These are phyloP conservation scores for Niveomyces coronatus DNA, from an alignment of 2,329 filamentous ascomycete genomes.

Conservation along the genomic window DNA sequence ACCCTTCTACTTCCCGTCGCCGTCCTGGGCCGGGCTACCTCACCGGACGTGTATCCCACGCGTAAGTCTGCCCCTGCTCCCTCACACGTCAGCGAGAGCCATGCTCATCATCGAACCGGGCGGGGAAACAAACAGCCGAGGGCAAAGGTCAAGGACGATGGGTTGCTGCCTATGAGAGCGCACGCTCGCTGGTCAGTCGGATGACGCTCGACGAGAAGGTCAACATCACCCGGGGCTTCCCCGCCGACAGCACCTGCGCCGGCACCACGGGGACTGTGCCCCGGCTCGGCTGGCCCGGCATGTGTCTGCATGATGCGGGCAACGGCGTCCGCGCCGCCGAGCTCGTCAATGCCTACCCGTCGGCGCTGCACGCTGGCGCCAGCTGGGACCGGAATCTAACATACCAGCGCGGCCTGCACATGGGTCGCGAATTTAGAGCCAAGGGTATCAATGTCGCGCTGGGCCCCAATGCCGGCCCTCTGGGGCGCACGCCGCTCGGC, in stretches of 20 bases:
- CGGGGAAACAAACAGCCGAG: conserved; percentile 20
- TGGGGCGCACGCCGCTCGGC: conserved; percentile 60
- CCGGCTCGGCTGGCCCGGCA: conserved; percentile 33
- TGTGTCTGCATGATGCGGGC: conserved; percentile 40
- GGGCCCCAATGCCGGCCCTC: conserved; percentile 59
- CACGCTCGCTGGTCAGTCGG: conserved; percentile 43
- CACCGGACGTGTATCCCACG: conserved; percentile 18
- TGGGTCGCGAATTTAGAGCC: conserved; percentile 46
- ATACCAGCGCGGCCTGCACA: conserved; percentile 37
- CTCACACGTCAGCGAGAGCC: background rate
- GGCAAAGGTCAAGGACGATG: conserved; percentile 32
- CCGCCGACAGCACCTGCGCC: conserved; percentile 39
- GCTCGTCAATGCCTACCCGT: conserved; percentile 37
- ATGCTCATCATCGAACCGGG: too few species aligned
- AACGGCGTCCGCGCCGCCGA: conserved; percentile 39
- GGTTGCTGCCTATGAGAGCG: conserved; percentile 48
- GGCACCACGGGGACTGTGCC: conserved; percentile 37
- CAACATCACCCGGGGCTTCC: conserved; percentile 41
- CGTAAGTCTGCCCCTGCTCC: conserved; percentile 11
- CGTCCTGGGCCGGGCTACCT: conserved; percentile 9
- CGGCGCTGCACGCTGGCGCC: conserved; percentile 36
- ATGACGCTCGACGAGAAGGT: conserved; percentile 59
- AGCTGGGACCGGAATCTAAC: conserved; percentile 45
- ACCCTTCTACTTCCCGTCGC: conserved; percentile 8
- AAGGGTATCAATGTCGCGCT: conserved; percentile 59